Conservation (phyloP, 108 stramenopile species). For the Fistulifera pelliculosa region DNA sequence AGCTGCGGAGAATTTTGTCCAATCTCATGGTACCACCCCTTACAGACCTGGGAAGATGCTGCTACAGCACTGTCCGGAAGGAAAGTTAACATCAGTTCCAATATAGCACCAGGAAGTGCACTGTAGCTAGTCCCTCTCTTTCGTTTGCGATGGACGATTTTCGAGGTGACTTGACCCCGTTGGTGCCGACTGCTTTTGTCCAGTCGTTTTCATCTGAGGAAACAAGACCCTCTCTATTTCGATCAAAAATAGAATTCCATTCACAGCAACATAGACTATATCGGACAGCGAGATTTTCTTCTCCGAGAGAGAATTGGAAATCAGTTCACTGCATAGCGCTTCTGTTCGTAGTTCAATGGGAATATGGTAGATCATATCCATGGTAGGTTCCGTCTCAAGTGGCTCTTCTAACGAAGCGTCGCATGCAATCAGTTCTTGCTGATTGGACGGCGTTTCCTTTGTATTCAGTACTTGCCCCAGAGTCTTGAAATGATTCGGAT, state of each 20-base stretch:
- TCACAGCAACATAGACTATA: slow-evolving; percentile 33
- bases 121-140: neutral
- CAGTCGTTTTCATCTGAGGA: slow-evolving; percentile 7
- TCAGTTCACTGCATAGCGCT: neutral
- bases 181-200: neutral
- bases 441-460: slow-evolving; percentile 1
- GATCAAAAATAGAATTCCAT: slow-evolving; percentile 39
- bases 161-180: neutral
- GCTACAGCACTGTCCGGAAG: slow-evolving; percentile 30
- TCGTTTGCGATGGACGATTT: slow-evolving; percentile 3
- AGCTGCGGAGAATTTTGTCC: slow-evolving; percentile 34
- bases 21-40: slow-evolving; percentile 41
- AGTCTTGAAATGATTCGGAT: slow-evolving; percentile 3
- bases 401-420: neutral
- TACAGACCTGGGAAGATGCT: slow-evolving; percentile 27
- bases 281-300: slow-evolving; percentile 15
- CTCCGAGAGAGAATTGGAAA: slow-evolving; percentile 9
- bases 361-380: slow-evolving; percentile 37
- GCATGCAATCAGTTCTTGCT: neutral
- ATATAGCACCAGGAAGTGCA: slow-evolving; percentile 24
- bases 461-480: slow-evolving; percentile 6
- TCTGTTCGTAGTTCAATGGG: neutral
- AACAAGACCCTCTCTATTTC: slow-evolving; percentile 33
- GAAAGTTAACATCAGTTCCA: slow-evolving; percentile 40
- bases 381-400: slow-evolving; percentile 3